A percentile compares a stretch with the other conserved stretches of the same genome.
These are phyloP conservation scores for Helminthosporium solani DNA, from an alignment of 2,329 filamentous ascomycete species.

Conservation along the genomic window DNA sequence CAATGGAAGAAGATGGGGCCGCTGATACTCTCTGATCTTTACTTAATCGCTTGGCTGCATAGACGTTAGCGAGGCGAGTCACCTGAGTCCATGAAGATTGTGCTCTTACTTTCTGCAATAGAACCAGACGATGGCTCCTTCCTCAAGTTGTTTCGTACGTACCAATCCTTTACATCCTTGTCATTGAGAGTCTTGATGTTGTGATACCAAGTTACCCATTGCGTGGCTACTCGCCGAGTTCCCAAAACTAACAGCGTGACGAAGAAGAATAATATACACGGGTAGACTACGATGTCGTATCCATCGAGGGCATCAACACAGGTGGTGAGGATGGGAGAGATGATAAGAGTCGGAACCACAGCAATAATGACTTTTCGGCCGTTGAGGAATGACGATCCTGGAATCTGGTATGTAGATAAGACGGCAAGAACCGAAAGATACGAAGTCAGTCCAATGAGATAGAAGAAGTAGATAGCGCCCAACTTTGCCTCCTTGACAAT, in stretches of 20 bases:
- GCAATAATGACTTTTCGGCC: constrained; percentile 58
- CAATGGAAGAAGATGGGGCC: constrained; percentile 26
- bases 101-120: constrained; percentile 14
- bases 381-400: constrained; percentile 57
- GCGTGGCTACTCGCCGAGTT: constrained; percentile 55
- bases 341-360: constrained; percentile 57
- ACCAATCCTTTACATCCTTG: constrained; percentile 54
- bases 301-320: constrained; percentile 45
- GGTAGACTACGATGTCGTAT: constrained; percentile 59
- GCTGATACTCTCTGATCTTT: constrained; percentile 25
- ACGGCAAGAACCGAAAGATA: constrained; percentile 60
- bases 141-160: constrained; percentile 36
- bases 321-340: constrained; percentile 59
- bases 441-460: constrained; percentile 58
- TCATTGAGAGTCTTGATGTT: constrained; percentile 53
- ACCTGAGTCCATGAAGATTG: neutral
- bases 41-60: constrained; percentile 18
- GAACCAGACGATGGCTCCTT: constrained; percentile 8
- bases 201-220: constrained; percentile 61
- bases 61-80: constrained; percentile 1
- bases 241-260: constrained; percentile 54
- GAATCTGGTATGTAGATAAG: constrained; percentile 48
- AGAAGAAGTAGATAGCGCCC: constrained; percentile 61
- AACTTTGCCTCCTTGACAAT: constrained; percentile 45
- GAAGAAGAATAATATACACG: constrained; percentile 56